A percentile compares a stretch with the other conserved stretches of the same genome.
phyloP scores from a whole-genome alignment of 164 flowering plant species.

The Nelumbo lutea region DNA sequence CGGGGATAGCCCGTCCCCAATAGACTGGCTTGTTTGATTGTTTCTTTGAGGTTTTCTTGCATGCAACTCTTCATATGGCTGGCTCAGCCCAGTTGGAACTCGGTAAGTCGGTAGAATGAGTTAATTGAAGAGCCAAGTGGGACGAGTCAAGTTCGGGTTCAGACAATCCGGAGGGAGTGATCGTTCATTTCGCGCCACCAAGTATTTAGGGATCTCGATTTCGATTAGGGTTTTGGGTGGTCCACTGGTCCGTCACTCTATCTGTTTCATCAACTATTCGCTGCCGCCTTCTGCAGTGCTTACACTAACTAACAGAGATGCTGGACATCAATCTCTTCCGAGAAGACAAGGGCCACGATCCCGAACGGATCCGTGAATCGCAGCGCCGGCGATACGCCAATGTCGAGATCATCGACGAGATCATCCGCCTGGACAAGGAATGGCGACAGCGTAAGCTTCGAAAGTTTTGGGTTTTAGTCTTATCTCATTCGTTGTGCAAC shows the following conservation, averaged over 20 bases:
- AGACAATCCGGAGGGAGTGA: too few relatives aligned
- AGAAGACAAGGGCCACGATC: constrained; percentile 77
- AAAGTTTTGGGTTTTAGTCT: background rate
- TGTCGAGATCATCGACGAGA: constrained; percentile 69
- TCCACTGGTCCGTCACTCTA: too few relatives aligned
- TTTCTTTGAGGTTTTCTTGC: too few relatives aligned
- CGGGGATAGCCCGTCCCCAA: too few relatives aligned
- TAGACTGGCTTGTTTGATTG: too few relatives aligned
- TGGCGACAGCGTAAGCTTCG: constrained; percentile 67
- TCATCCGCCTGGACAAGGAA: constrained; percentile 68
- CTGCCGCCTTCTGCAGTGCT: background rate
- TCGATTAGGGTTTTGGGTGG: background rate
- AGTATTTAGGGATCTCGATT: too few relatives aligned
- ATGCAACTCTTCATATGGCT: too few relatives aligned
- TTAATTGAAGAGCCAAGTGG: too few relatives aligned
- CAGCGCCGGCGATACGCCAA: constrained; percentile 75
- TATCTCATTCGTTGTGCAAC: background rate
- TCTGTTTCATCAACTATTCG: background rate
- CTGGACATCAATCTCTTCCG: constrained; percentile 86
- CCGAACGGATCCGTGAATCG: constrained; percentile 79
- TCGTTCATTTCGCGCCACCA: too few relatives aligned
- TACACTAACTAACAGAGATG: constrained; percentile 31
- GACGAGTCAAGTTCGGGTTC: too few relatives aligned
- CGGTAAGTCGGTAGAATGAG: too few relatives aligned
- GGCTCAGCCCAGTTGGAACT: too few relatives aligned